Base-by-base conservation (phyloP, 768 basidiomycete genomes). In the Gloeopeniophorella convolvens region DNA sequence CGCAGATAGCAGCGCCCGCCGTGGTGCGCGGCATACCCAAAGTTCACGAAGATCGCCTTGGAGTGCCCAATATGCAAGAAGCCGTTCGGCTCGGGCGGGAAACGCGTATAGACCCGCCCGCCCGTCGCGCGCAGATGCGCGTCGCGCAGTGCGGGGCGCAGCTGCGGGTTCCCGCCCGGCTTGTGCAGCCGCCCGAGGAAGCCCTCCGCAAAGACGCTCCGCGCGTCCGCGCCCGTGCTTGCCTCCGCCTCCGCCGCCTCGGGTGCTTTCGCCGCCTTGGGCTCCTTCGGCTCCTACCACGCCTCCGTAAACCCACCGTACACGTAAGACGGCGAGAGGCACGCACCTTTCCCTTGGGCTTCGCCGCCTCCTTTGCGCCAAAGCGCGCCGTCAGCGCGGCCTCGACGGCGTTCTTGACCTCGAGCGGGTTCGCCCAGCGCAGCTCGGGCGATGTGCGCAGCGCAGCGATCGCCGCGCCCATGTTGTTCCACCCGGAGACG, bases 71-170 rank as follows among this genome's bases (percentile, higher is more conserved):
- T 85, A 60, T 92, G 96, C 33, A 98, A 75, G 69, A 79, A 98
- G 11, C 96, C 96, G 63, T 99, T 99, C 3, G 96, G 96, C 69
- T 99, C 96, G 2, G 96, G 96, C 21, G 96, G 96, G 70, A 99
- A 99, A 32, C 96, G 89, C 10, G 96, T 99, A 71, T 84, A 85
- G 4, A 98, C 94, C 42, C 78, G 72, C 7, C 92, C 89, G 12
- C 77, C 78, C 0, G 96, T 98, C 5, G 74, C 75, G 7, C 79
- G 75, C 33, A 98, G 70, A 63, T 99, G 96, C 48, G 79, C 73
- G 55, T 90, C 83, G 39, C 86, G 85, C 44, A 96, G 79, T 43
- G 77, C 74, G 3, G 84, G 77, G 50, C 82, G 76, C 33, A 88
- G 76, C 66, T 99, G 96, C 20, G 87, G 83, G 69, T 97, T 99